Evolutionary conservation across 140 eudicot species (phyloP), one percentile per base, ranked within the genome.

Genomic region (Oenanthe javanica): DNA sequence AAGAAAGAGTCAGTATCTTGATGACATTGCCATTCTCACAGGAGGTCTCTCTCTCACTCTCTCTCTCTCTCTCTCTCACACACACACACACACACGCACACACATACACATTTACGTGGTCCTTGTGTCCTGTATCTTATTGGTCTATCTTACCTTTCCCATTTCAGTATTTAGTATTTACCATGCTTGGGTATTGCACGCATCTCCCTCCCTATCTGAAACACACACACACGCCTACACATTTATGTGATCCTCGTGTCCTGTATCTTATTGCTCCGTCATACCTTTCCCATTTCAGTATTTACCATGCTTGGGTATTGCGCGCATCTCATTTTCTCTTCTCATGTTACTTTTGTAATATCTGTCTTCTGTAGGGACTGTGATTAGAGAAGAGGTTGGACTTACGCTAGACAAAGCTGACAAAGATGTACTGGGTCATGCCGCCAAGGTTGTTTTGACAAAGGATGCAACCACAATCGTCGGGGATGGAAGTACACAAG

Each of bases 401-500:
- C 80, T 94, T 47, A 89, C 88, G n/a, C 76, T 94, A 52, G 98
- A 94, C 82, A 92, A 88, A 76, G 98, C 96, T 74, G 98, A 85
- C 50, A 86, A 84, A 69, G 91, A 87, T 73, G 98, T 94, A 25
- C 78, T 94, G 87, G 98, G 98, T 59, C 89, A 90, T 78, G 98
- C 98, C 48, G 94, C 98, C 42, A 94, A 92, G 83, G 87, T 94
- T 9, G 97, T 92, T 72, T 86, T 94, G 9, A 83, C 87, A 19
- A 94, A 94, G 88, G 98, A 92, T 64, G 67, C 85, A 19, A 88
- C 97, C 8, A 92, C 96, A 42, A 94, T 94, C 31, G 96, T 94
- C 75, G 97, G 98, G 72, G 98, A 94, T 82, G 98, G 98, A 6
- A 92, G 93, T 83, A 79, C 92, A 16, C 97, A 94, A 84, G 96